Evolutionary conservation across 2,329 filamentous ascomycete genomes (phyloP).

Genomic region (Aspergillus glaucus): DNA sequence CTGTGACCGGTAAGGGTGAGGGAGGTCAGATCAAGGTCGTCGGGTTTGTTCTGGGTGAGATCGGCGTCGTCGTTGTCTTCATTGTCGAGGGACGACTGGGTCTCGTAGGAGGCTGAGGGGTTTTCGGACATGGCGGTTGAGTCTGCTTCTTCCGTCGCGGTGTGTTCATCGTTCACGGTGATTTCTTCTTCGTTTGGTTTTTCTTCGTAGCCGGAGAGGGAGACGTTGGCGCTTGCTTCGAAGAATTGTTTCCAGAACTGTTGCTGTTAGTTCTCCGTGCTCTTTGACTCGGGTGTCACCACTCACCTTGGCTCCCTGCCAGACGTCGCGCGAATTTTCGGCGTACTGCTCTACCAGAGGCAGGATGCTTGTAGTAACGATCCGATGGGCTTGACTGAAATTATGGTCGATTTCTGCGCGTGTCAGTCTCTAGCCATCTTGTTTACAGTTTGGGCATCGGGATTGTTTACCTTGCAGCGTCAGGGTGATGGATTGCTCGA

Average conservation of each 20-base stretch:
- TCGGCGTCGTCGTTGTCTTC: background rate
- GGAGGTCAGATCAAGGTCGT: slow-evolving; percentile 42
- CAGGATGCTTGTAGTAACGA: slow-evolving; percentile 88
- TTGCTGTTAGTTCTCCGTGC: slow-evolving; percentile 1
- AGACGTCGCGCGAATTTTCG: slow-evolving; percentile 86
- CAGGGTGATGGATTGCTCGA: slow-evolving; percentile 94
- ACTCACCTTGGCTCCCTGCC: slow-evolving; percentile 86
- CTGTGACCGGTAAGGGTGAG: slow-evolving; percentile 42
- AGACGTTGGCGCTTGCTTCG: slow-evolving; percentile 95
- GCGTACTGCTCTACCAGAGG: slow-evolving; percentile 93
- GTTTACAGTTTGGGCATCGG: slow-evolving; percentile 9
- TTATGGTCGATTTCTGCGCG: slow-evolving; percentile 92
- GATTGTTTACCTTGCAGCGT: slow-evolving; percentile 70
- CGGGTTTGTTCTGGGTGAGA: slow-evolving; percentile 16
- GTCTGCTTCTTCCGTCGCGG: slow-evolving; percentile 23
- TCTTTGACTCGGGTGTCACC: background rate
- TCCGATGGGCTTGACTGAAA: slow-evolving; percentile 92
- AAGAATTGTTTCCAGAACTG: slow-evolving; percentile 99
- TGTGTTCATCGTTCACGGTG: slow-evolving; percentile 51
- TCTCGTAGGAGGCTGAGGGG: slow-evolving; percentile 37
- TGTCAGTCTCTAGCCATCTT: slow-evolving; percentile 10
- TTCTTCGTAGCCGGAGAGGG: slow-evolving; percentile 89
- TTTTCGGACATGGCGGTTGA: slow-evolving; percentile 36
- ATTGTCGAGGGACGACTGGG: slow-evolving; percentile 25
- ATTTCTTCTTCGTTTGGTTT: slow-evolving; percentile 53